Percentiles rank a stretch among this genome's conserved stretches.
Conservation (phyloP, 2,329 filamentous ascomycete genomes). For the Neopestalotiopsis sp. region DNA sequence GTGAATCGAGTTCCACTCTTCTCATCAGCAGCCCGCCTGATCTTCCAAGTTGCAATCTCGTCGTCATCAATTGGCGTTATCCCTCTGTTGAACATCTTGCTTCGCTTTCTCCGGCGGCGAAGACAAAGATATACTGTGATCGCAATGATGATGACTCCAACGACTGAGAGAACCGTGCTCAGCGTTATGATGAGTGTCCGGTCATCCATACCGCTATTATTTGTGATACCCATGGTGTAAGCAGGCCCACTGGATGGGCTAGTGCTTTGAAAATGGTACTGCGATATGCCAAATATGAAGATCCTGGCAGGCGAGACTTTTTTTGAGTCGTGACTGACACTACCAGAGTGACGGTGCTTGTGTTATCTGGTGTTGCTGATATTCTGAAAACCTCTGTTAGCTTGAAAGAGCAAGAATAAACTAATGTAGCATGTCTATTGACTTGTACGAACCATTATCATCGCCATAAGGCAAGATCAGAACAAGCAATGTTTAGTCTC, state of each 20-base stretch:
- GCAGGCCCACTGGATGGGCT: not conserved
- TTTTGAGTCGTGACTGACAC: not conserved
- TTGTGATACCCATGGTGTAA: not conserved
- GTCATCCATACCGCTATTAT: conserved; percentile 29
- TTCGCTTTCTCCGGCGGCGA: conserved; percentile 44
- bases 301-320: not conserved
- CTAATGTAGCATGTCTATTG: not conserved
- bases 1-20: conserved; percentile 34
- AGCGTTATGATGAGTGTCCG: conserved; percentile 56
- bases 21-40: conserved; percentile 38
- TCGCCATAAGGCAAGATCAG: not conserved
- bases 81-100: conserved; percentile 56
- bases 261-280: not conserved
- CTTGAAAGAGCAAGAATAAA: not conserved
- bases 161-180: conserved; percentile 54
- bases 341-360: not conserved
- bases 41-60: conserved; percentile 70
- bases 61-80: conserved; percentile 69
- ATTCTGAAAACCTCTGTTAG: not conserved
- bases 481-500: too few species aligned
- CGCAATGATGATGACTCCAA: conserved; percentile 47
- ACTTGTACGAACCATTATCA: conserved; percentile 16
- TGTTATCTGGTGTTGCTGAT: not conserved
- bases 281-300: not conserved
- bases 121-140: conserved; percentile 44